Evolutionary conservation across 1,139 yeast genomes (phyloP).

Genomic region (Nadsonia starkeyi-henricii): DNA sequence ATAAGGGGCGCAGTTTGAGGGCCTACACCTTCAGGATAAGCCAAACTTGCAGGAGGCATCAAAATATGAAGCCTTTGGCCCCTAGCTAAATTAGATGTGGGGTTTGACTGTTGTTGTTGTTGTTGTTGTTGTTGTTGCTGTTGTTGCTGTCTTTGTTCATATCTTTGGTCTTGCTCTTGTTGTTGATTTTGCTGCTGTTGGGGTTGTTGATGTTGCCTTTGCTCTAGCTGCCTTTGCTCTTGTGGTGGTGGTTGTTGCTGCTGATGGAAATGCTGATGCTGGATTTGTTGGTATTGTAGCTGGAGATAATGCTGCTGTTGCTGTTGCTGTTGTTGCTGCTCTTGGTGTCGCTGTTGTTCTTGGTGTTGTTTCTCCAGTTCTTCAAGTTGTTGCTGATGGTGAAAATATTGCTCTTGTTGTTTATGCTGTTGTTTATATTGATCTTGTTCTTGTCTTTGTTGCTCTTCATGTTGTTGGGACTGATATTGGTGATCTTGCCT

Average conservation of each 20-base stretch:
- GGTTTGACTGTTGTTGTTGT: constrained; percentile 2
- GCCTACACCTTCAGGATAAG: background rate
- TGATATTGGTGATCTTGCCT: too few species aligned
- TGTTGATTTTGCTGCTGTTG: constrained; percentile 2
- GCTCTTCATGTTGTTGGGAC: too few species aligned
- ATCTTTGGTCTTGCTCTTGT: constrained; percentile 5
- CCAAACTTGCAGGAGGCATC: background rate
- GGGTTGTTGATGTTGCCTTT: constrained; percentile 1
- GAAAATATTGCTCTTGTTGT: background rate
- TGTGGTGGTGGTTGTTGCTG: constrained; percentile 3
- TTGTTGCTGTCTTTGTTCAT: constrained; percentile 5
- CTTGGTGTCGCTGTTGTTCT: background rate
- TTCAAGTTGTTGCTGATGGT: background rate
- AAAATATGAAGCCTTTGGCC: background rate
- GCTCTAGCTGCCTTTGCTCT: constrained; percentile 3
- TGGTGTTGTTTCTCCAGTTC: constrained; percentile 1
- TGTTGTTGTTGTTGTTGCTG: constrained; percentile 2
- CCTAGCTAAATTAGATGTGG: background rate
- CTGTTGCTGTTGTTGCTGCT: background rate
- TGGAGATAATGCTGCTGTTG: constrained; percentile 4
- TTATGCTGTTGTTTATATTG: background rate
- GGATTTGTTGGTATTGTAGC: background rate
- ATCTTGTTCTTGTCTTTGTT: background rate
- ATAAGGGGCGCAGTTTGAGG: background rate
- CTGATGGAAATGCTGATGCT: constrained; percentile 1